Evolutionary conservation across 306 rosid species (phyloP).

Genomic region (Trifolium repens): DNA sequence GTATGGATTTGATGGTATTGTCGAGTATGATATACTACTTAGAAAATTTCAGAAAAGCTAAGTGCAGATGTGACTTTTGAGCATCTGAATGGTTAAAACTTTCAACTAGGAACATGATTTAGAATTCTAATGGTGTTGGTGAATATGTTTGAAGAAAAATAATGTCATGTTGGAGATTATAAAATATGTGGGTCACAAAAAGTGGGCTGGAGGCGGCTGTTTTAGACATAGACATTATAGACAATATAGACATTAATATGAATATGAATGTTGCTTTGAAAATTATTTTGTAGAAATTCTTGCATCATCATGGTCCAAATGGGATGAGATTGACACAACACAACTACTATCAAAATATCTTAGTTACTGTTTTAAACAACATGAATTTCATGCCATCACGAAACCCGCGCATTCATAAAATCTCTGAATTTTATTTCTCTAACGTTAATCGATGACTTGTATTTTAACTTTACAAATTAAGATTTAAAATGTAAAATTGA

Average conservation of each 20-base stretch:
- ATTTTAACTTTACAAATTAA: too few relatives aligned
- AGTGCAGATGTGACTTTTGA: slow-evolving; percentile 17
- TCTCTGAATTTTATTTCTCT: too few relatives aligned
- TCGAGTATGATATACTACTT: slow-evolving; percentile 36
- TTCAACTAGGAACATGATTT: slow-evolving; percentile 8
- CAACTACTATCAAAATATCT: too few relatives aligned
- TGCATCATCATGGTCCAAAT: slow-evolving; percentile 37
- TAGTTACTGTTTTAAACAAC: too few relatives aligned
- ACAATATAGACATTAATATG: background rate
- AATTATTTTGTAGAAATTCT: slow-evolving; percentile 40
- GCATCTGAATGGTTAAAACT: slow-evolving; percentile 22
- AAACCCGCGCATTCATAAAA: background rate
- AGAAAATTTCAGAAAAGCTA: background rate
- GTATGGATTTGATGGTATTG: background rate
- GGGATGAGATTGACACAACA: slow-evolving; percentile 45
- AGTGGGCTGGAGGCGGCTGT: slow-evolving; percentile 42
- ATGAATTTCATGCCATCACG: background rate
- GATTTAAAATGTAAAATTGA: too few relatives aligned
- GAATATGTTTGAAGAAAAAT: slow-evolving; percentile 24
- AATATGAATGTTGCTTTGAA: slow-evolving; percentile 14
- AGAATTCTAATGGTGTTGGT: slow-evolving; percentile 35
- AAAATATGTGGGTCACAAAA: slow-evolving; percentile 34
- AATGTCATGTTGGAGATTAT: slow-evolving; percentile 18
- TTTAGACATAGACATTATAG: slow-evolving; percentile 26
- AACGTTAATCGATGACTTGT: too few relatives aligned